Base-by-base conservation (phyloP, 176 grass and related monocot species). In the Eleusine coracana region DNA sequence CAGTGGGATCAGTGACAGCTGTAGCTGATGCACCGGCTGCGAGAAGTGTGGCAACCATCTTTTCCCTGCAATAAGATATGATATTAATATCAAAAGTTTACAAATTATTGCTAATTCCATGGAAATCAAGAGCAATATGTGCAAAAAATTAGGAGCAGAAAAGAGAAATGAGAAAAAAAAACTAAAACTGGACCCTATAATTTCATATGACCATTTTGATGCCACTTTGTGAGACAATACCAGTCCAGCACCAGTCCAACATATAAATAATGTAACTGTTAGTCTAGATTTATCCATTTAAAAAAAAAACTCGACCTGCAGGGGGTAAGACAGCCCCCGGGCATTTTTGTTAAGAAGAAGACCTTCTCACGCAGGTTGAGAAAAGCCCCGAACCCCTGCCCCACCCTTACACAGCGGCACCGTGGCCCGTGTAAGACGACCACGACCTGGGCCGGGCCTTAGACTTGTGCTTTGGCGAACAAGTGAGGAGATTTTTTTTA, bases 11-110 rank as follows among this genome's bases (percentile, higher is more conserved):
- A 31, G 93, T 90, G 39, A 99, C 97, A 75, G 86, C 89, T 41
- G 90, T 86, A 55, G 93, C 80, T 13, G 93, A 96, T 52, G 85
- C 93, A 63, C 89, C 93, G 85, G 91, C 84, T 80, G 93, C 97
- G 38, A 96, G 97, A 81, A 99, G 85, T 73, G 89, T 85, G 59
- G 97, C 97, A 56, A 99, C 85, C 93, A 96, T 94, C 69, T 92
- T 92, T 88, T 99, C 97, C 83, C 97, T 99, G 74, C 16, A 89
- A 85, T 51, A 66, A 51, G 73, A 89, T 83, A 84, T 29, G 15
- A 37, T 18, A 9, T 73, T 77, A 50, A 2, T n/a, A 34, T 34
- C 73, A 20, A 73, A 21, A 7, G 69, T 16, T 29, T 63, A 51
- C 7, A 77, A 65, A 51, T 36, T 68, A 75, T 34, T 80, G 70